phyloP scores from a whole-genome alignment of 2,329 filamentous ascomycete genomes.

The Arthroderma sp. region DNA sequence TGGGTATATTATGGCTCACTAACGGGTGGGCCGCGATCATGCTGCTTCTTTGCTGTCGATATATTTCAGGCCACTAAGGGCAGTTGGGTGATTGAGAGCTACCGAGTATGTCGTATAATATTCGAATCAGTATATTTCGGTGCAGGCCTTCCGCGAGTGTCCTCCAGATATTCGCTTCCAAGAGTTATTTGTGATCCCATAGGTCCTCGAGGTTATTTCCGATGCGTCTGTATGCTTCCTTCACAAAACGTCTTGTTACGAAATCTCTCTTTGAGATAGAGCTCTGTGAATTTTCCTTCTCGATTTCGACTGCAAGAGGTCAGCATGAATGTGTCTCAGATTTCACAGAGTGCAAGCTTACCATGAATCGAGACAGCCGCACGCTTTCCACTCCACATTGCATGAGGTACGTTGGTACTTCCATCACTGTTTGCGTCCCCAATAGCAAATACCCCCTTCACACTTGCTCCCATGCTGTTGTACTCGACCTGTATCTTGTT shows the following conservation, averaged over 20 bases:
- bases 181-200: not conserved
- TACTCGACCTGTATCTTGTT: slow-evolving; percentile 34
- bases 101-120: too few species aligned
- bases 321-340: too few species aligned
- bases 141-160: too few species aligned
- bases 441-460: slow-evolving; percentile 44
- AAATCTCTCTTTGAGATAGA: not conserved
- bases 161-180: too few species aligned
- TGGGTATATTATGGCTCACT: too few species aligned
- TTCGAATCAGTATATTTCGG: too few species aligned
- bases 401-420: slow-evolving; percentile 49
- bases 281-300: not conserved
- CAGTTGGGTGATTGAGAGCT: too few species aligned
- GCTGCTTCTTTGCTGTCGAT: too few species aligned
- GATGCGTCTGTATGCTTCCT: not conserved
- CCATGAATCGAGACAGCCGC: slow-evolving; percentile 46
- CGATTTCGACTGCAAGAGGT: slow-evolving; percentile 1
- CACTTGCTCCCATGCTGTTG: slow-evolving; percentile 38
- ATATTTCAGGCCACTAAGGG: too few species aligned
- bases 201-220: not conserved
- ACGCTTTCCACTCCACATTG: slow-evolving; percentile 46
- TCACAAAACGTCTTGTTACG: not conserved
- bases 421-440: slow-evolving; percentile 49
- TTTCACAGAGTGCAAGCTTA: slow-evolving; percentile 21
- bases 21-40: too few species aligned